phyloP scores from a whole-genome alignment of 2,329 filamentous ascomycete species.

The Cyanodermella asteris region DNA sequence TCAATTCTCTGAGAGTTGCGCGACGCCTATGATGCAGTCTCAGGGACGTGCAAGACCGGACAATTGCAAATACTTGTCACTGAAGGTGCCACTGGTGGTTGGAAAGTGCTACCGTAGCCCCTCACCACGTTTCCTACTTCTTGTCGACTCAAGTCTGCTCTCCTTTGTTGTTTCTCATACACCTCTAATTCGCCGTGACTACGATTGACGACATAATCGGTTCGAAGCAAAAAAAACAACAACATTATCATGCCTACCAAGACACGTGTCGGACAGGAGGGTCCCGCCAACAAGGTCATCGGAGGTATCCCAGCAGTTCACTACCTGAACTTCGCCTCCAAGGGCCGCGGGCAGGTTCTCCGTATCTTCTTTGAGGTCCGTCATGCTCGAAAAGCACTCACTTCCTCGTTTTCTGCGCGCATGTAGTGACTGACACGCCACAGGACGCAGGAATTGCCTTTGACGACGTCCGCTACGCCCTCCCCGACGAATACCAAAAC shows the following conservation, averaged over 20 bases:
- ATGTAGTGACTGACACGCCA: background rate
- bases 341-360: constrained; percentile 13
- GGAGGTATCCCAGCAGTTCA: constrained; percentile 14
- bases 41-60: no score
- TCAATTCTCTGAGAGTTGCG: no score
- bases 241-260: constrained; percentile 5
- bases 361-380: constrained; percentile 11
- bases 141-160: no score
- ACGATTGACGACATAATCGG: no score
- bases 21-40: no score
- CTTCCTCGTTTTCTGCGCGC: background rate
- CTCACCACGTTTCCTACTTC: no score
- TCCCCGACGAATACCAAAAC: constrained; percentile 12
- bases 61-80: no score
- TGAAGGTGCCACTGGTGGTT: no score
- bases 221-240: no score
- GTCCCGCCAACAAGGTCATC: constrained; percentile 12
- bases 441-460: constrained; percentile 14
- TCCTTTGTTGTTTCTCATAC: no score
- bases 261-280: constrained; percentile 7
- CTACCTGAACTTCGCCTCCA: constrained; percentile 14
- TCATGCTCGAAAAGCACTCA: background rate
- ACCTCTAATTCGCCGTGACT: no score
- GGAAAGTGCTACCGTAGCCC: no score
- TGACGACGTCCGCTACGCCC: constrained; percentile 12